Conservation (phyloP, 2,329 filamentous ascomycete genomes). For the Tolypocladium inflatum region DNA sequence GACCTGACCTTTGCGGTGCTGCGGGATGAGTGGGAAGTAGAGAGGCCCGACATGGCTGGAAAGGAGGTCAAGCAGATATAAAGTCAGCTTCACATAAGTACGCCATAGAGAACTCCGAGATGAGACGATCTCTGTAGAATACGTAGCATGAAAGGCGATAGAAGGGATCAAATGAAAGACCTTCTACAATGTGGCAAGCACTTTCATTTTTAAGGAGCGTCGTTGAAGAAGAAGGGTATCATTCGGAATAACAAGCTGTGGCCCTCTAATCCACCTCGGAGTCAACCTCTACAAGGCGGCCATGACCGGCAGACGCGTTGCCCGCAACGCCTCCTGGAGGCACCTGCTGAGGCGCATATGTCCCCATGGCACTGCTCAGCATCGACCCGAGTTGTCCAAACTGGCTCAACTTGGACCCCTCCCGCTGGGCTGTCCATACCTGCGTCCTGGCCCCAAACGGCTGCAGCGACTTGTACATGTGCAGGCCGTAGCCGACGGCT, state of each 20-base stretch:
- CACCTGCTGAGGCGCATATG: constrained; percentile 9
- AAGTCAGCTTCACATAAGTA: neutral
- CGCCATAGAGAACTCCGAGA: neutral
- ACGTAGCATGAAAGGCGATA: neutral
- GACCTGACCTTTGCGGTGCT: constrained; percentile 84
- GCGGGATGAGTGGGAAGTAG: constrained; percentile 87
- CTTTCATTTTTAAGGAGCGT: neutral
- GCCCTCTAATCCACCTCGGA: constrained; percentile 22
- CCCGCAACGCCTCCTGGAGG: constrained; percentile 3
- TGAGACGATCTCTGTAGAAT: neutral
- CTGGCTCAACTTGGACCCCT: constrained; percentile 24
- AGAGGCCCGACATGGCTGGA: constrained; percentile 80
- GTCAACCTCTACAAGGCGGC: constrained; percentile 23
- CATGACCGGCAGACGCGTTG: constrained; percentile 6
- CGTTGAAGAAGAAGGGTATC: constrained; percentile 5
- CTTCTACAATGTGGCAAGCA: neutral
- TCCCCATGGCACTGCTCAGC: constrained; percentile 24
- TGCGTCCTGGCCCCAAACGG: constrained; percentile 36
- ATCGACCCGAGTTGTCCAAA: constrained; percentile 40
- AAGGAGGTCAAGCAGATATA: constrained; percentile 83
- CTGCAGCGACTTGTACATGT: constrained; percentile 29
- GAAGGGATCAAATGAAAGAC: neutral
- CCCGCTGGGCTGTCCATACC: constrained; percentile 26
- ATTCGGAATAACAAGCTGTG: constrained; percentile 7
- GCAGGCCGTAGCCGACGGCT: constrained; percentile 27